Evolutionary conservation across 768 basidiomycete species (phyloP).

Genomic region (Cystofilobasidium bisporidii): DNA sequence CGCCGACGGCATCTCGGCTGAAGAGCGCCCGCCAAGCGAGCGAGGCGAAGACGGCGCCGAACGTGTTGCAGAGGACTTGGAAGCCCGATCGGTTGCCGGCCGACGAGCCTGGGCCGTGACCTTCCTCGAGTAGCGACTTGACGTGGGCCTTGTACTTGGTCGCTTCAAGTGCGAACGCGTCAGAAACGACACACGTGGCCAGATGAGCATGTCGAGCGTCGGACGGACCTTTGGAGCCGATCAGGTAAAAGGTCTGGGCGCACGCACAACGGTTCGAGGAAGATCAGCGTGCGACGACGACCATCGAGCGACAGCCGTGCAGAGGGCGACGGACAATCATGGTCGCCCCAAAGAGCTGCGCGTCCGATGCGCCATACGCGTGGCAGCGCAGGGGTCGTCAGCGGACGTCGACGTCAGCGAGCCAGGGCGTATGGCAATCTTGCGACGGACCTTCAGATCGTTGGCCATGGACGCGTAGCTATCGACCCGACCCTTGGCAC

Average conservation of each 20-base stretch:
- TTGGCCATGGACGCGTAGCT: not conserved
- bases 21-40: not conserved
- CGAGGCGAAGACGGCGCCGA: not conserved
- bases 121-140: not conserved
- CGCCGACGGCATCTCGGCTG: not conserved
- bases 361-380: too few relatives aligned
- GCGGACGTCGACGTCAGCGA: too few relatives aligned
- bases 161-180: not conserved
- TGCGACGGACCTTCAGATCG: not conserved
- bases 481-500: too few relatives aligned
- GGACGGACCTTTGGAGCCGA: not conserved
- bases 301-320: too few relatives aligned
- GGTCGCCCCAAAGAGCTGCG: not conserved
- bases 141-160: not conserved
- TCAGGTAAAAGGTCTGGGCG: not conserved
- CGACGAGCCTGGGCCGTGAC: not conserved
- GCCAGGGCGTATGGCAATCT: too few relatives aligned
- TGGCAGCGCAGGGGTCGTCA: too few relatives aligned
- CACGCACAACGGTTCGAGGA: too few relatives aligned
- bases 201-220: too few relatives aligned
- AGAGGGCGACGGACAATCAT: not conserved
- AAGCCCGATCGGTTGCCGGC: not conserved
- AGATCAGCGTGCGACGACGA: too few relatives aligned
- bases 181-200: not conserved
- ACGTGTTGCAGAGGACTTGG: not conserved